Evolutionary conservation across 1,284 basidiomycete genomes (phyloP).

Genomic region (Marasmius tenuissimus): DNA sequence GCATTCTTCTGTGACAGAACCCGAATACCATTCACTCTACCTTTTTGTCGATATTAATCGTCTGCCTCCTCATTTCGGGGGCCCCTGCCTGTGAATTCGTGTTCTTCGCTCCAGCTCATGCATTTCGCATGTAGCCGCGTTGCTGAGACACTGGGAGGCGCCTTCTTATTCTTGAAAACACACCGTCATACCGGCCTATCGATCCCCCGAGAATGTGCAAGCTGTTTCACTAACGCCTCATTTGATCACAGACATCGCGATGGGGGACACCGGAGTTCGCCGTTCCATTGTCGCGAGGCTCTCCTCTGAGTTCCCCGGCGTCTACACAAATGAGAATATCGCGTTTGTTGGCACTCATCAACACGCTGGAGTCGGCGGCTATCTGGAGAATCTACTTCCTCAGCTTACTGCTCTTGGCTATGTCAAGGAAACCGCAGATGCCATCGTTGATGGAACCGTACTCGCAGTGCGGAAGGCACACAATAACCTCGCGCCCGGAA

Average conservation of each 20-base stretch:
- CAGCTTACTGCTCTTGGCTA: conserved; percentile 78
- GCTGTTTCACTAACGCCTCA: neutral
- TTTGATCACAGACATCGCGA: conserved; percentile 58
- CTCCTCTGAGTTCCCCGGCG: conserved; percentile 52
- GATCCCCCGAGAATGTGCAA: neutral
- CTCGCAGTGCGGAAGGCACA: conserved; percentile 71
- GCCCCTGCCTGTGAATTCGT: neutral
- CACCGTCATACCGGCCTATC: neutral
- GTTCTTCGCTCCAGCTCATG: neutral
- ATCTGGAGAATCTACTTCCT: conserved; percentile 74
- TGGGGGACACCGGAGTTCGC: conserved; percentile 80
- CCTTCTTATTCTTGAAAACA: neutral
- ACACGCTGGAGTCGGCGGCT: conserved; percentile 81
- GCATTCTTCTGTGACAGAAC: neutral
- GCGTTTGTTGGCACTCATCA: conserved; percentile 78
- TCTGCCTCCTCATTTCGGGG: neutral
- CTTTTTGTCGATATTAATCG: neutral
- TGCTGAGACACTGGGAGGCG: neutral
- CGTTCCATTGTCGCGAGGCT: conserved; percentile 66
- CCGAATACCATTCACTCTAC: neutral
- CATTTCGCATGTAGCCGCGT: too few species aligned
- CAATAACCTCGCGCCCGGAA: conserved; percentile 56
- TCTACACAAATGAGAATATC: conserved; percentile 73
- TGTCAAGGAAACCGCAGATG: conserved; percentile 66
- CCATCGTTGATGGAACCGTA: conserved; percentile 71